Conservation (phyloP, 2,329 filamentous ascomycete species). For the Neocatenulostroma microsporum region DNA sequence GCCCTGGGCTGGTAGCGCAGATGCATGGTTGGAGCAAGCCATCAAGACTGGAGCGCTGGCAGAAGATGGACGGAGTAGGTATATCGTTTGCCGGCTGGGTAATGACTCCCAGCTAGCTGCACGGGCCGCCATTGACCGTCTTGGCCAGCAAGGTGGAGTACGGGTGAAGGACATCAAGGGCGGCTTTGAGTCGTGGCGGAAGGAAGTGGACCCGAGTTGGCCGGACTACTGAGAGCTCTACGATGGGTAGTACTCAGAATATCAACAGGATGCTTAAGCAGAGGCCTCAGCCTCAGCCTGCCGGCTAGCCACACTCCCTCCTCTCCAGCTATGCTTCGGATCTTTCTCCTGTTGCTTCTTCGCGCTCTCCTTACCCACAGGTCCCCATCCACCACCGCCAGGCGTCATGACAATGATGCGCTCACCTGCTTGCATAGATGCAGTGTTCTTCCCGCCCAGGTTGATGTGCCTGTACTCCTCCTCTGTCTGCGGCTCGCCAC, state of each 20-base stretch:
- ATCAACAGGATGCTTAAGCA: no score
- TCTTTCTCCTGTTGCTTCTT: constrained; percentile 45
- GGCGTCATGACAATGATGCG: constrained; percentile 71
- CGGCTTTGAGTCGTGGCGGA: constrained; percentile 65
- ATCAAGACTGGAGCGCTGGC: constrained; percentile 13
- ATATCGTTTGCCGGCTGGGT: constrained; percentile 64
- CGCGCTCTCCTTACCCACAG: constrained; percentile 49
- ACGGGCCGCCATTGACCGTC: constrained; percentile 56
- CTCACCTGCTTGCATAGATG: constrained; percentile 67
- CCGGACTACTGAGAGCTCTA: constrained; percentile 54
- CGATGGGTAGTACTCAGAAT: no score
- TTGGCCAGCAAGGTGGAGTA: no score
- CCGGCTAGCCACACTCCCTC: constrained; percentile 50
- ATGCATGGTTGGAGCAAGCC: constrained; percentile 24
- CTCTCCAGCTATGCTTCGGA: constrained; percentile 51
- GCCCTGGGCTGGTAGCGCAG: constrained; percentile 52
- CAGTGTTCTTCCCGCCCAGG: constrained; percentile 71
- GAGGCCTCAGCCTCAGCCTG: constrained; percentile 47
- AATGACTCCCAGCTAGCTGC: constrained; percentile 71
- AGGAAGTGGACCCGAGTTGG: constrained; percentile 54
- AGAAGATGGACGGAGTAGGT: constrained; percentile 35
- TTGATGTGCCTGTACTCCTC: constrained; percentile 54
- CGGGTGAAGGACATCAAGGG: no score
- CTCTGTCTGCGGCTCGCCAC: constrained; percentile 15
- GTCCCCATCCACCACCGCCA: constrained; percentile 71